Evolutionary conservation across 129 eudicot species (phyloP), one percentile per base, ranked within the genome.

Genomic region (Helianthus annuus): DNA sequence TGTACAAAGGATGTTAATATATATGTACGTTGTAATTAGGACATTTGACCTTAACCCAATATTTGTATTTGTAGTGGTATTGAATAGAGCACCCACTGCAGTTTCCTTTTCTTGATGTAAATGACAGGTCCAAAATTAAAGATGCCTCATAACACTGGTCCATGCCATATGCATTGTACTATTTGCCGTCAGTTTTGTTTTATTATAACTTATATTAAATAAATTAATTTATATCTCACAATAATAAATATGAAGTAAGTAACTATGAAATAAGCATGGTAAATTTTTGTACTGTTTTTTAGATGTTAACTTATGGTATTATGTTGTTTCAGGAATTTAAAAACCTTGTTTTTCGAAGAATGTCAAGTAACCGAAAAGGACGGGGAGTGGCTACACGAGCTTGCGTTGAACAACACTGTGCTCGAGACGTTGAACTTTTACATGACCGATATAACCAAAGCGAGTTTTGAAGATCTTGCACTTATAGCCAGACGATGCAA

Each of bases 371-470:
- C 48, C 7, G 87, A 86, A 59, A 83, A 84, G 6, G 85, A 83
- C 29, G 96, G 94, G 14, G 79, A 86, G 34, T 92, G 97, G 97
- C 76, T 89, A 12, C 94, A 86, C 38, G 87, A 89, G 77, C 86
- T 89, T 19, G 97, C 96, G 48, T 10, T 70, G 72, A 85, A 84
- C 84, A 89, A 89, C 76, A 89, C 82, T 8, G 84, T 79, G 44
- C 94, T 92, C 44, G 94, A 89, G 55, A 79, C 62, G 7, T 72
- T 92, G 52, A 92, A 92, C 78, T 89, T 86, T 76, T 92, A 92
- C 81, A 80, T 89, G 94, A 84, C 97, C 1, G 85, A 86, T 19
- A 92, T 86, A 53, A 62, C 70, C 6, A 14, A 79, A 76, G 70
- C 85, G 27, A 83, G 75, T 53, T 73, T 68, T 58, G 16, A 70